Evolutionary conservation across 2,329 filamentous ascomycete genomes (phyloP).

Genomic region (Paecilomyces sp.): DNA sequence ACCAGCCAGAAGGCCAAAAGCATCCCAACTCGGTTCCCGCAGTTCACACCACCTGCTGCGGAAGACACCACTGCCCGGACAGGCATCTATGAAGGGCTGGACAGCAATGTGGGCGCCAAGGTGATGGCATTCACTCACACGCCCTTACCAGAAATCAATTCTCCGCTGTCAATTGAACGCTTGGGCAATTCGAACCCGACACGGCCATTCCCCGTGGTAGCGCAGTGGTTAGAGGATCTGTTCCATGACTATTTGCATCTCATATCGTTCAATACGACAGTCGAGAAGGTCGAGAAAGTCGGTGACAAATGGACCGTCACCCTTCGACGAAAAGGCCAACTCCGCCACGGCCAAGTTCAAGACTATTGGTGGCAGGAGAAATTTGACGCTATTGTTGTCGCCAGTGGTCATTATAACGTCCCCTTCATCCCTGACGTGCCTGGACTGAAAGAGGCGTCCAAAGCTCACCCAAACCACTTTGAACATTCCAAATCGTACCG

Average conservation of each 20-base stretch:
- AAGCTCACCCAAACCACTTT: constrained; percentile 23
- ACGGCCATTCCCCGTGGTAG: constrained; percentile 16
- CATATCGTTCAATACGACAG: constrained; percentile 23
- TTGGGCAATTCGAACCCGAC: constrained; percentile 15
- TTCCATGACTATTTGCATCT: constrained; percentile 19
- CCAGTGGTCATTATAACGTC: constrained; percentile 36
- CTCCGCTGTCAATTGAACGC: constrained; percentile 11
- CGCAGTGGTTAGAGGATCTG: constrained; percentile 16
- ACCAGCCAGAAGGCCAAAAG: background rate
- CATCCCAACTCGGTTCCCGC: constrained; percentile 12
- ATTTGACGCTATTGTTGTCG: constrained; percentile 38
- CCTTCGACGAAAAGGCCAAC: constrained; percentile 14
- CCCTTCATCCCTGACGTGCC: constrained; percentile 32
- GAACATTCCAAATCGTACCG: constrained; percentile 33
- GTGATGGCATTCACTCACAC: constrained; percentile 21
- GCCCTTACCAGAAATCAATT: constrained; percentile 16
- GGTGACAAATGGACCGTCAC: constrained; percentile 22
- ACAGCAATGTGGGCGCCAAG: constrained; percentile 21
- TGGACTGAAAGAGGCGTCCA: constrained; percentile 25
- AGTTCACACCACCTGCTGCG: constrained; percentile 7
- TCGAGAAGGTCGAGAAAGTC: constrained; percentile 17
- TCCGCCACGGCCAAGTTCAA: constrained; percentile 2
- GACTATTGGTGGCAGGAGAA: constrained; percentile 33
- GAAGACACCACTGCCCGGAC: background rate
- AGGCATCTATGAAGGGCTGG: constrained; percentile 7